Evolutionary conservation across 306 rosid species (phyloP).

Genomic region (Psophocarpus tetragonolobus): DNA sequence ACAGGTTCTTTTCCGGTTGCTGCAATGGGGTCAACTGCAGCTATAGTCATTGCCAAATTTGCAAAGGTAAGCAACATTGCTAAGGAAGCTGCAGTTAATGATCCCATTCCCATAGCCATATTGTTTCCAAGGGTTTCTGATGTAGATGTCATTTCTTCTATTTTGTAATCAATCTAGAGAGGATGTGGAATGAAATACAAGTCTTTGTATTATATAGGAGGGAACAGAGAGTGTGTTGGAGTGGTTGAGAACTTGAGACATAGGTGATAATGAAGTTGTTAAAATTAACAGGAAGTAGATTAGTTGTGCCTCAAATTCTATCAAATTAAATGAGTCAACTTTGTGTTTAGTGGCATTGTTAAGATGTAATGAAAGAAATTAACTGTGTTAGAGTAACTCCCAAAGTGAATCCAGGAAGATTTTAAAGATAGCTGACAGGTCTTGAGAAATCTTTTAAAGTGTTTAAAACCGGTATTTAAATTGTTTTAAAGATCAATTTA

Average conservation of each 20-base stretch:
- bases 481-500: too few species aligned
- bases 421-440: too few species aligned
- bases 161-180: not conserved
- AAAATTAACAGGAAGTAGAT: constrained; percentile 2
- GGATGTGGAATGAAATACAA: constrained; percentile 30
- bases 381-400: not conserved
- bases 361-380: not conserved
- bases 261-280: constrained; percentile 54
- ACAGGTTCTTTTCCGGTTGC: constrained; percentile 57
- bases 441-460: too few species aligned
- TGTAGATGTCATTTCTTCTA: not conserved
- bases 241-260: constrained; percentile 50
- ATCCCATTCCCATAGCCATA: constrained; percentile 39
- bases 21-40: constrained; percentile 50
- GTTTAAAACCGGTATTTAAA: too few species aligned
- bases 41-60: constrained; percentile 30
- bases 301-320: constrained; percentile 11
- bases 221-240: constrained; percentile 35
- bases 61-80: constrained; percentile 37
- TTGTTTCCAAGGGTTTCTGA: constrained; percentile 19
- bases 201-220: constrained; percentile 28
- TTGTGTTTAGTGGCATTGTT: not conserved
- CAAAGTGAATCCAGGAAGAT: too few species aligned
- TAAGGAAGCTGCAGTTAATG: constrained; percentile 32
- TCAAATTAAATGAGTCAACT: constrained; percentile 3